These are phyloP conservation scores for Miscanthus sacchariflorus DNA, from an alignment of 202 grass and related monocot genomes.

Conservation along the genomic window DNA sequence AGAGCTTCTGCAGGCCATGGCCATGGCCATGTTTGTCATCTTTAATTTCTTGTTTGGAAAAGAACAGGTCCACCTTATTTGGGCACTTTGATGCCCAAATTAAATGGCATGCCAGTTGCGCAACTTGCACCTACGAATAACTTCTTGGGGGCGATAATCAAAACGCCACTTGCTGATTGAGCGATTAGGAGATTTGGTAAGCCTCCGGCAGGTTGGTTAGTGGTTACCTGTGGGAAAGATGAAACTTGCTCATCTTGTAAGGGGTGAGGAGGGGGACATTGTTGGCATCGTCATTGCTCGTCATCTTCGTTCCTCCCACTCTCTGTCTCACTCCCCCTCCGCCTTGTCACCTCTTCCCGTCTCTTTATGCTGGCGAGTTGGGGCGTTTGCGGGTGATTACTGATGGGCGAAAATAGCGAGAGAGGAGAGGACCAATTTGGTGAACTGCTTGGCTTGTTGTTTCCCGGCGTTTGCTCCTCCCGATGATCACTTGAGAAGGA, in stretches of 20 bases:
- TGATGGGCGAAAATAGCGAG: neutral
- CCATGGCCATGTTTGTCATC: neutral
- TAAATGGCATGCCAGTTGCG: neutral
- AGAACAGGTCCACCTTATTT: neutral
- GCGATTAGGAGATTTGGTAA: neutral
- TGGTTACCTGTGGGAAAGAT: conserved; percentile 61
- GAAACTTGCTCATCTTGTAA: conserved; percentile 62
- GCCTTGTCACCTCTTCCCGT: neutral
- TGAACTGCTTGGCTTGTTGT: neutral
- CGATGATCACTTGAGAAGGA: neutral
- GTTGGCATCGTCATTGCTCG: conserved; percentile 18
- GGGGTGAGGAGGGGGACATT: conserved; percentile 48
- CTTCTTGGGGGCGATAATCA: neutral
- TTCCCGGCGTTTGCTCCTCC: neutral
- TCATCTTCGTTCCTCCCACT: neutral
- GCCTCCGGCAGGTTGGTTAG: no score
- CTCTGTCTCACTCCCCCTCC: neutral
- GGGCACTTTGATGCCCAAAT: conserved; percentile 8
- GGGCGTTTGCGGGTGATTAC: neutral
- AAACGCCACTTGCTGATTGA: neutral
- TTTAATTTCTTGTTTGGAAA: neutral
- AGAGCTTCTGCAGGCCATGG: neutral
- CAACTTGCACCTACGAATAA: conserved; percentile 26
- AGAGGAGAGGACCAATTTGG: neutral
- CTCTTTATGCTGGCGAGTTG: neutral